These are phyloP conservation scores for Nakataea oryzae DNA, from an alignment of 2,329 filamentous ascomycete species.

Conservation along the genomic window DNA sequence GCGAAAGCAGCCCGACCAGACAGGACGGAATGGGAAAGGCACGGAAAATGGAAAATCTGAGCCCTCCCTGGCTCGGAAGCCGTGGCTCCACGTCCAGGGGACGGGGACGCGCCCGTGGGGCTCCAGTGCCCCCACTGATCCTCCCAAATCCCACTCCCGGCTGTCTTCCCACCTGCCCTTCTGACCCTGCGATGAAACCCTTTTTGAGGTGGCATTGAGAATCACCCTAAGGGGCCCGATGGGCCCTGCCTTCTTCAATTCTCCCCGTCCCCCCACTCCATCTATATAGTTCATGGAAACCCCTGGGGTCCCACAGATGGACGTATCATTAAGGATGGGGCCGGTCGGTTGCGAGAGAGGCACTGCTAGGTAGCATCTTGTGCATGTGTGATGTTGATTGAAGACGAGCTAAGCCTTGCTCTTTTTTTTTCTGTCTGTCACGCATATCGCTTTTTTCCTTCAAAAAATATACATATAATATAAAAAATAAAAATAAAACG, in stretches of 20 bases:
- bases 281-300: no score
- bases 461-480: no score
- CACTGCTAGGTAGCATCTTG: background rate
- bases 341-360: background rate
- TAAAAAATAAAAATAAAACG: no score
- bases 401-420: constrained; percentile 1
- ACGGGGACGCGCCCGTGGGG: background rate
- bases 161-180: no score
- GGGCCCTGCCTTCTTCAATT: no score
- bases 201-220: background rate
- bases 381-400: background rate
- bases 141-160: background rate
- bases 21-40: no score
- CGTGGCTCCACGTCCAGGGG: background rate
- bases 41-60: background rate
- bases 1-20: no score
- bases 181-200: background rate
- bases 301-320: background rate
- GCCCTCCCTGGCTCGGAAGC: background rate
- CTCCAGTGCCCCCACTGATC: background rate
- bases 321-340: background rate
- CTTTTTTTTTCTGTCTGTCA: background rate
- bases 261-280: no score
- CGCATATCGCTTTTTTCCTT: constrained; percentile 1
- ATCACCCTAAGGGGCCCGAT: no score